phyloP scores from a whole-genome alignment of 2,329 filamentous ascomycete species.

The Botrytis elliptica region DNA sequence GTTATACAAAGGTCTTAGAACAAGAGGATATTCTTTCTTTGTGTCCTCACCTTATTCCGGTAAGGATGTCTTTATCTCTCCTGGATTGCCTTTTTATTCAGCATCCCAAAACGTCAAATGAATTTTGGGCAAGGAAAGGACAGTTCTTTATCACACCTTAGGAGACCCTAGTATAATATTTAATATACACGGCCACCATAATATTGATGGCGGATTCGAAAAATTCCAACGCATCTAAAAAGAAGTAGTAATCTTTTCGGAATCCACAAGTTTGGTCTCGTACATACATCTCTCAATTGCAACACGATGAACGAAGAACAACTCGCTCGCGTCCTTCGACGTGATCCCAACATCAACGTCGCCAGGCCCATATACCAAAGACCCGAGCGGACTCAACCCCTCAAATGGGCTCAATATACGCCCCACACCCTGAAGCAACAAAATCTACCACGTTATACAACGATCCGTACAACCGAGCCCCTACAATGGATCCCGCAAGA shows the following conservation, averaged over 20 bases:
- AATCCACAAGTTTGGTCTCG: no score
- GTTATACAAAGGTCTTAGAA: no score
- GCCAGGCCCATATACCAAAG: neutral
- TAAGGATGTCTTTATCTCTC: conserved; percentile 4
- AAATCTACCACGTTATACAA: fast-evolving
- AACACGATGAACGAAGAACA: neutral
- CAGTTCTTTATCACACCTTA: neutral
- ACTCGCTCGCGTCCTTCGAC: neutral
- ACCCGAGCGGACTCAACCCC: neutral
- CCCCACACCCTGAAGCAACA: neutral
- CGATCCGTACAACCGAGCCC: neutral
- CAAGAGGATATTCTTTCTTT: neutral
- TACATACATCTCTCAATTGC: neutral
- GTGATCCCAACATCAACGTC: neutral
- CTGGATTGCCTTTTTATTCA: neutral
- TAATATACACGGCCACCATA: neutral
- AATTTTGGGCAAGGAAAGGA: neutral
- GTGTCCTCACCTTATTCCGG: neutral
- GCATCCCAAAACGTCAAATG: conserved; percentile 1
- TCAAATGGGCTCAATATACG: fast-evolving
- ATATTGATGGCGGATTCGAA: neutral
- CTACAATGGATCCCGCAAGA: neutral
- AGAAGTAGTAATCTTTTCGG: neutral
- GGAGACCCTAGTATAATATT: neutral
- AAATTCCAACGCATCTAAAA: neutral